A percentile compares a stretch with the other conserved stretches of the same genome.
Evolutionary conservation across 805 yeast genomes (phyloP).

Genomic region (Ogataea trehaloabstinens): DNA sequence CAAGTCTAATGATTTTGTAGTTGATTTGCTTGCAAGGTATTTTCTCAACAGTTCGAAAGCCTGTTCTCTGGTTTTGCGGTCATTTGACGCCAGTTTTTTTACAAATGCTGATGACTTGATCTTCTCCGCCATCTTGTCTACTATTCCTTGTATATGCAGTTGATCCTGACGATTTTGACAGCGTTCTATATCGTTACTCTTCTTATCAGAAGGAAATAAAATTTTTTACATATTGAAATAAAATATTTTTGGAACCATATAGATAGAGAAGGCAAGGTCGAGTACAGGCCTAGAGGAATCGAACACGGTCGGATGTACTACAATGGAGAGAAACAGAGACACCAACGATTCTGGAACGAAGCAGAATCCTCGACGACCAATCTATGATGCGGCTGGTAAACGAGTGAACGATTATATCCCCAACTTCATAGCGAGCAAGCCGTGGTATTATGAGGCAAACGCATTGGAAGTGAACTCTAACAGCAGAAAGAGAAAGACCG

Average conservation of each 20-base stretch:
- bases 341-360: too few relatives aligned
- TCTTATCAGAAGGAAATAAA: background rate
- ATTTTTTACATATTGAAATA: too few relatives aligned
- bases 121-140: conserved; percentile 7
- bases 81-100: conserved; percentile 81
- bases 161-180: too few relatives aligned
- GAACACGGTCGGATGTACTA: too few relatives aligned
- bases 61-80: conserved; percentile 68
- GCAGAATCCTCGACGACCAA: conserved; percentile 10
- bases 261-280: too few relatives aligned
- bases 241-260: too few relatives aligned
- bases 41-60: conserved; percentile 65
- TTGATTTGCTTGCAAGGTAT: conserved; percentile 48
- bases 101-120: conserved; percentile 55
- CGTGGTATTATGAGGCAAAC: conserved; percentile 37
- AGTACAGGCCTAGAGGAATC: too few relatives aligned
- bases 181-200: too few relatives aligned
- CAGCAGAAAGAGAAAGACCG: conserved; percentile 25
- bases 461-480: conserved; percentile 28
- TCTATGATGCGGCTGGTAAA: conserved; percentile 34
- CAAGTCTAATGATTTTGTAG: conserved; percentile 40
- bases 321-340: too few relatives aligned
- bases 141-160: too few relatives aligned
- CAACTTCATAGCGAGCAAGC: conserved; percentile 37
- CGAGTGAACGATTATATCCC: conserved; percentile 41